Evolutionary conservation across 306 rosid species (phyloP).

Genomic region (Begonia peltatifolia): DNA sequence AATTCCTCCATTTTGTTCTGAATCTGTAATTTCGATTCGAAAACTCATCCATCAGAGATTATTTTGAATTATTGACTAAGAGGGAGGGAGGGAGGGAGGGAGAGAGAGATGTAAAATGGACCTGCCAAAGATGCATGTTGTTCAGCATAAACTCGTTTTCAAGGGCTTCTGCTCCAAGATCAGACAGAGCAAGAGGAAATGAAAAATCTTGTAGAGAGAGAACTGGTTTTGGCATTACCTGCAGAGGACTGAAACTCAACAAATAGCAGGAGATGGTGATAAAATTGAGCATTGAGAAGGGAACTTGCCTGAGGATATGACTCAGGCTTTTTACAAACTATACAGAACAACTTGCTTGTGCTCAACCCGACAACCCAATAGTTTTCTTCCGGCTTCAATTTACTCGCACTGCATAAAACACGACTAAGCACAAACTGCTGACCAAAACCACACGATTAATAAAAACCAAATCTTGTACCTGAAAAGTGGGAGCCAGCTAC

Average conservation of each 20-base stretch:
- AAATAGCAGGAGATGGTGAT: slow-evolving; percentile 6
- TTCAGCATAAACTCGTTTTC: slow-evolving; percentile 78
- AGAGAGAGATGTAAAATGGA: slow-evolving; percentile 18
- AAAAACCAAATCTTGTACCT: slow-evolving; percentile 33
- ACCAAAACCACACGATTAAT: no score
- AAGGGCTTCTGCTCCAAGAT: slow-evolving; percentile 75
- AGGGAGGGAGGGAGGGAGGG: slow-evolving; percentile 5
- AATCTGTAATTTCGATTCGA: slow-evolving; percentile 31
- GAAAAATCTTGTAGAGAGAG: slow-evolving; percentile 58
- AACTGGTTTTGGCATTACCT: slow-evolving; percentile 86
- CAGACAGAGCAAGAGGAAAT: slow-evolving; percentile 86
- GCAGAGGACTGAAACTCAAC: slow-evolving; percentile 17
- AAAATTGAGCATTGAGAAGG: slow-evolving; percentile 7
- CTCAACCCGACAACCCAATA: slow-evolving; percentile 88
- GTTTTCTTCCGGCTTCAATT: slow-evolving; percentile 63
- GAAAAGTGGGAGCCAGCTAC: slow-evolving; percentile 91
- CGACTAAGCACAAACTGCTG: no score
- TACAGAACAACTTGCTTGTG: slow-evolving; percentile 64
- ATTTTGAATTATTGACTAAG: neutral
- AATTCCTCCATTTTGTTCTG: slow-evolving; percentile 63
- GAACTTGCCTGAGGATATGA: slow-evolving; percentile 57
- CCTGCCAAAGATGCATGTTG: slow-evolving; percentile 64
- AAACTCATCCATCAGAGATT: neutral
- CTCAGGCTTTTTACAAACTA: slow-evolving; percentile 59
- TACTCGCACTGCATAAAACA: slow-evolving; percentile 43